Evolutionary conservation across 2,329 filamentous ascomycete genomes (phyloP).

Genomic region (Aspergillus novofumigatus): DNA sequence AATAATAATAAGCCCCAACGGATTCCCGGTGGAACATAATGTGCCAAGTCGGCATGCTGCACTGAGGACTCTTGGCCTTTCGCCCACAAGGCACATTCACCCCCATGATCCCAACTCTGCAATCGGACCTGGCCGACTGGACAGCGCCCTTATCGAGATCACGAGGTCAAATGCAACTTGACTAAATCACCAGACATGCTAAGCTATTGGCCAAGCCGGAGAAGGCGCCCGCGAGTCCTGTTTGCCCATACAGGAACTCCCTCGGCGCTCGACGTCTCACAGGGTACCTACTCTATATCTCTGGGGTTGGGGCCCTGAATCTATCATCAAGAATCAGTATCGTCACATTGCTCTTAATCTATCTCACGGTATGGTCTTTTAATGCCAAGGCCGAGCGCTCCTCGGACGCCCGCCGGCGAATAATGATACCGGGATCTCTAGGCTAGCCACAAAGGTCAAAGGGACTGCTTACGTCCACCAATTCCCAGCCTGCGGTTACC

Average conservation of each 20-base stretch:
- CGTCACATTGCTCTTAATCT: not conserved
- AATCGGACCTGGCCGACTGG: not conserved
- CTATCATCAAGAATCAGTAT: not conserved
- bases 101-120: not conserved
- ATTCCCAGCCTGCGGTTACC: not conserved
- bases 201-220: not conserved
- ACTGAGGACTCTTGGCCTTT: not conserved
- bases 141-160: not conserved
- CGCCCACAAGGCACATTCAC: not conserved
- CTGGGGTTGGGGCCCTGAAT: not conserved
- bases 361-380: slow-evolving; percentile 1
- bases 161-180: not conserved
- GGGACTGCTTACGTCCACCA: not conserved
- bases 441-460: not conserved
- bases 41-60: not conserved
- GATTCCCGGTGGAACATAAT: not conserved
- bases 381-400: slow-evolving; percentile 4
- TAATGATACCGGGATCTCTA: not conserved
- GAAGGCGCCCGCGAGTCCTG: not conserved
- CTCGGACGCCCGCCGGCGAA: slow-evolving; percentile 10
- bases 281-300: not conserved
- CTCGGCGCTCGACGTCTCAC: not conserved
- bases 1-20: not conserved
- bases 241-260: not conserved
- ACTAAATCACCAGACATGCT: not conserved